Base-by-base conservation (phyloP, 176 grass and related monocot genomes). In the Musa troglodytarum region DNA sequence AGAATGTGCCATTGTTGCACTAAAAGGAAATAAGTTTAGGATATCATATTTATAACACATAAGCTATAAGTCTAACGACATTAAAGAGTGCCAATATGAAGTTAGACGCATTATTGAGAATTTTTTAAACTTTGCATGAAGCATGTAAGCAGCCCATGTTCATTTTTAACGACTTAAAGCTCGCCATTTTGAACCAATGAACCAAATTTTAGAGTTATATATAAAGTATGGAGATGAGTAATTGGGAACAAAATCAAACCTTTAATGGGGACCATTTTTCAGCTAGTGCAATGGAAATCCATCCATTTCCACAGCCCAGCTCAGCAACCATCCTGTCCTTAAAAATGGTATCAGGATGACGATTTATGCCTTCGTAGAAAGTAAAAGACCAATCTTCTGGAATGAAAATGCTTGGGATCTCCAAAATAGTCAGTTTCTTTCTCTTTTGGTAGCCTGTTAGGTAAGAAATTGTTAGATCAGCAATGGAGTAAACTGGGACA, bases 301-400 rank as follows among this genome's bases (percentile, higher is more conserved):
- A 99, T 78, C 95, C 95, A 51, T 99, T 99, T 71, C 95, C 95
- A 78, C 90, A 94, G 49, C 95, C 95, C 66, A 94, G 78, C 80
- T 94, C 90, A 34, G 95, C 79, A 3, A 94, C 78, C 14, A 81
- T 99, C 68, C 91, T 99, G 1, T 99, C 88, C 81, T 88, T 89
- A 66, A 99, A 99, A 81, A 94, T 84, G 76, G 95, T 94, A 81
- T 89, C 90, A 67, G 84, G 88, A 52, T 89, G 90, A 16, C 95
- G 77, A 55, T 99, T 99, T 65, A 99, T 87, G 67, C 95, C 95
- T 86, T 99, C 95, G 5, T 94, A 99, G 68, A 99, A 99, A 56
- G 95, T 99, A 80, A 99, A 99, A 56, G 95, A 99, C 95, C 90
- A 99, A 75, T 99, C 95, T 87, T 99, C 95, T 64, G 95, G 95